Evolutionary conservation across 1,284 basidiomycete genomes (phyloP), one percentile per base, ranked within the genome.

Genomic region (Naganishia albida): DNA sequence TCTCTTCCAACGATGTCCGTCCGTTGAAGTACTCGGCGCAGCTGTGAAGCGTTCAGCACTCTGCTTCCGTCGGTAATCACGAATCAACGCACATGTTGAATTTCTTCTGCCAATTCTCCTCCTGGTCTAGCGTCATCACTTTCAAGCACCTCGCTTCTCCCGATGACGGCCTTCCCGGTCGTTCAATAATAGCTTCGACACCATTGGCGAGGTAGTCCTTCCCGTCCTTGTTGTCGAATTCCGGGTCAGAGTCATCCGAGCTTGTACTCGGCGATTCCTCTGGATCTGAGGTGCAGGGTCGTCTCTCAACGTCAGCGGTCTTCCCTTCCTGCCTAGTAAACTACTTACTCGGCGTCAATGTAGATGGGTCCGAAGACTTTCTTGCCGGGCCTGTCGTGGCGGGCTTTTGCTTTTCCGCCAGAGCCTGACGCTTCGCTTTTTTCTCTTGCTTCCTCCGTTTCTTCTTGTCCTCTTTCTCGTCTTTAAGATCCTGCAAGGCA

Each of bases 1-100:
- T 76, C 62, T 78, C 77, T 63, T 79, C 77, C 56, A 78, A 73
- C 1, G 77, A 75, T 13, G 75, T 72, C 26, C 72, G 68, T 16
- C 77, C 78, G 59, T 80, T 75, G 60, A 79, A 73, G 70, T 78
- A 78, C 69, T 63, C 49, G 26, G 60, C 49, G n/a, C 60, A 63
- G 39, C 49, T 54, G 26, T 46, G 4, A 46, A 30, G 8, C 40
- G n/a, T 10, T 23, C 20, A 28, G 20, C 12, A 43, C 30, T 26
- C n/a, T n/a, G n/a, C n/a, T n/a, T n/a, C n/a, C n/a, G n/a, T n/a
- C n/a, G n/a, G n/a, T n/a, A n/a, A n/a, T n/a, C n/a, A n/a, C n/a
- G n/a, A n/a, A n/a, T n/a, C n/a, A n/a, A 62, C 64, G 15, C 26
- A 65, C 65, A 54, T 51, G 13, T 49, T 55, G 62, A 64, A 64